Evolutionary conservation across 306 rosid genomes (phyloP), one percentile per base, ranked within the genome.

Genomic region (Psophocarpus tetragonolobus): DNA sequence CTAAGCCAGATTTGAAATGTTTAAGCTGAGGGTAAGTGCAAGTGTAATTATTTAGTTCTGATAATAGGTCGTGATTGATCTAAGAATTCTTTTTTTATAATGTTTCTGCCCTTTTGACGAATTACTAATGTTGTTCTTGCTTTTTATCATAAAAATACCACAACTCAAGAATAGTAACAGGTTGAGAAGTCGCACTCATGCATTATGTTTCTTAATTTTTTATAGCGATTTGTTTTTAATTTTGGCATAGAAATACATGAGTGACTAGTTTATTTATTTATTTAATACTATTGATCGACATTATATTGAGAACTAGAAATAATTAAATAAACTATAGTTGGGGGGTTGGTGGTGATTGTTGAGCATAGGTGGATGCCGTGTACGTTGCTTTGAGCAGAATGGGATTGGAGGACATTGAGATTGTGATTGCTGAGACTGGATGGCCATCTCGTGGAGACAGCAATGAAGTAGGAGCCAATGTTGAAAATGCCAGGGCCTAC

Each of bases 371-470:
- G 77, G 97, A 92, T 84, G 95, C 87, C 0, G 90, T 92, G 32
- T 79, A 88, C 42, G 79, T 86, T 17, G 91, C 93, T 1, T 45
- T 90, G 78, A 85, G 82, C 48, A 50, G 74, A 3, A 11, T 88
- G 71, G 91, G 90, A 5, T 90, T 87, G 75, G 80, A 87, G 21
- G 91, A 85, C 45, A 56, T 85, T 8, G 93, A 87, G 73, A 92
- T 92, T 24, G 44, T 80, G 88, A 84, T 92, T 23, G 89, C 95
- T 0, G 97, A 92, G 86, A 92, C 97, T 0, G 97, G 97, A 4
- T 92, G 97, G 91, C 88, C 97, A 0, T 87, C 87, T 20, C 27
- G n/a, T 0, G 97, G 97, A 6, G 97, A 88, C 45, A 71, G 24
- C 88, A 87, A 81, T 17, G 91, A 92, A 76, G 85, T 72, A 0